Evolutionary conservation across 139 green algal genomes (phyloP).

Genomic region (Chlorella sp.): DNA sequence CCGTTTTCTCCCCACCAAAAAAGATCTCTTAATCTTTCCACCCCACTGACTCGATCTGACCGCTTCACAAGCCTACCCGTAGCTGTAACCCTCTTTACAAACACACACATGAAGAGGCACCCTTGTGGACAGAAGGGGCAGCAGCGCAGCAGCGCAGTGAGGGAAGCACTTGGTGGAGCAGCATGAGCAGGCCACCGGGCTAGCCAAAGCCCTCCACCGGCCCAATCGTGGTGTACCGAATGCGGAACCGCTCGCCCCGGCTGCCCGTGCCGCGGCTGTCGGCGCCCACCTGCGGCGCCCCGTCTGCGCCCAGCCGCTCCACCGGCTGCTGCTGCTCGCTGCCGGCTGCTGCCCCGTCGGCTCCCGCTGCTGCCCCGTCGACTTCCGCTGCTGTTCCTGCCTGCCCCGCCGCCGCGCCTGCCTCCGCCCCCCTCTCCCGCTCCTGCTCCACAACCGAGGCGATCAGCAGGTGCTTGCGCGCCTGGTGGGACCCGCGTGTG

Average conservation of each 20-base stretch:
- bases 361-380: neutral
- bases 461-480: constrained; percentile 79
- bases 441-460: constrained; percentile 51
- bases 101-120: too few relatives aligned
- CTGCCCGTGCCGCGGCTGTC: neutral
- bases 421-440: neutral
- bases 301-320: neutral
- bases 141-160: too few relatives aligned
- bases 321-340: constrained; percentile 2
- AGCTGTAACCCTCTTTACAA: too few relatives aligned
- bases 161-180: too few relatives aligned
- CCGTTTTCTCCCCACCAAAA: too few relatives aligned
- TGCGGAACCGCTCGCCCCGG: constrained; percentile 12
- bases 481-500: constrained; percentile 64
- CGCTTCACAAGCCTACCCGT: too few relatives aligned
- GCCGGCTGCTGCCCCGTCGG: neutral
- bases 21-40: too few relatives aligned
- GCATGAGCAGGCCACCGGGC: too few relatives aligned
- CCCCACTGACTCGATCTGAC: too few relatives aligned
- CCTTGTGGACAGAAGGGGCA: too few relatives aligned
- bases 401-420: neutral
- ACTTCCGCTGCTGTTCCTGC: neutral
- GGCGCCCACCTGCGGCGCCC: neutral
- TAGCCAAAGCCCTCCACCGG: constrained; percentile 51
- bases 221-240: constrained; percentile 40